Evolutionary conservation across 2,329 filamentous ascomycete genomes (phyloP), one percentile per base, ranked within the genome.

Genomic region (Pestalotiopsis sp.): DNA sequence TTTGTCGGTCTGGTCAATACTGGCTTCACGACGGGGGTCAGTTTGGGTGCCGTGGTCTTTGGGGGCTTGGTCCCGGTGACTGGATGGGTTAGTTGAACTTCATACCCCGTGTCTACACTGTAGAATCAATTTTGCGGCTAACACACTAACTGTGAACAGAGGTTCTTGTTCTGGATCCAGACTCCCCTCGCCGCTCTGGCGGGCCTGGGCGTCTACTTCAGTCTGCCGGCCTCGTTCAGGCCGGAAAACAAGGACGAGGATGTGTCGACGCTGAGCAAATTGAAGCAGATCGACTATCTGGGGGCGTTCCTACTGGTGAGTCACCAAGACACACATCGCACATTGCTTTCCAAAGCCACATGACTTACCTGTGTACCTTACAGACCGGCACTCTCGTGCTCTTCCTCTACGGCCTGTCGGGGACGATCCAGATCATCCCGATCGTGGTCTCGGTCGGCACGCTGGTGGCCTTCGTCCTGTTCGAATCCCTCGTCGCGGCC

Each of bases 1-100:
- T 92, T 90, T 68, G 88, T 97, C 70, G 93, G 93, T 1, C 79
- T 93, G 56, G 84, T 93, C 23, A 96, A 95, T 74, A 86, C 90
- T 0, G 89, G 90, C 0, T 92, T 92, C 76, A 95, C 92, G 0
- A 82, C 88, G 13, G 93, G 92, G 3, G 85, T 95, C 4, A 90
- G 91, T 0, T 84, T 92, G 1, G 92, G 92, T 1, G 92, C 91
- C 0, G 89, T 93, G 6, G 83, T 93, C 31, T 91, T 89, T 17
- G 92, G 92, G 4, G 88, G 89, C 0, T 75, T 94, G 31, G 83
- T 92, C 62, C 86, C 87, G 0, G 78, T 79, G 2, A 84, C 90
- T 23, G 93, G 93, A 75, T 96, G 93, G 92, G 90, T 92, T 80
- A 76, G 88, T 77, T 36, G 9, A 9, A 17, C 4, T 66, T 23